Base-by-base conservation (phyloP, 768 basidiomycete species). In the Dictyophora rubrovolvata region DNA sequence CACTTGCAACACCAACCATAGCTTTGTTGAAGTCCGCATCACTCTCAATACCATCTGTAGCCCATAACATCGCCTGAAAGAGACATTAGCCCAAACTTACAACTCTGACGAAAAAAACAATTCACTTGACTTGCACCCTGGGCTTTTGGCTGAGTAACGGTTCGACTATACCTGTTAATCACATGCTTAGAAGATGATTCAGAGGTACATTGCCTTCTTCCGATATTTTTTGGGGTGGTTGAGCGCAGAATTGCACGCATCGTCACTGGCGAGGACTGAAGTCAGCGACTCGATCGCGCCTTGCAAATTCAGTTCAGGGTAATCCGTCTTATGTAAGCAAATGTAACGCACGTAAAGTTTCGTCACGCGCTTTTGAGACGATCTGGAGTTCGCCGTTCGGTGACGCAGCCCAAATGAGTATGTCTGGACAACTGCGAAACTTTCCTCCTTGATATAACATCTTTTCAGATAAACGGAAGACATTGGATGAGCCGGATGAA, bases 1-100 rank as follows among this genome's bases (percentile, higher is more conserved):
- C 88, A 64, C 93, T 95, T 10, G 85, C 96, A 23, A 99, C 84
- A 53, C 96, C 96, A 58, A 99, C 89, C 94, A 98, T 97, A 49
- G 94, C 85, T 70, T 95, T 97, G 67, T 89, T 76, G 62, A 99
- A 88, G 75, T 99, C 96, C 1, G 77, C 79, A 63, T 95, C 88
- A 16, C 66, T 73, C 22, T 79, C 74, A 62, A 99, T 81, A 33
- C 91, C 94, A 36, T 97, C 96, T 1, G 96, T 99, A n/a, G 93
- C 96, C 72, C 93, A 99, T 53, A 99, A 76, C 96, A 99, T 98
- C 35, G 96, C 96, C 90, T 95, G 66, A 63, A 37, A 36, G 14
- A 14, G 34, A 18, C 48, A 53, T 54, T 9, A 18, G 28, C 28
- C 48, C 9, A 23, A 20, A 22, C 18, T 42, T 4, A 14, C 2